Evolutionary conservation across 1,139 yeast species (phyloP).

Genomic region (Yamadazyma membranifaciens): DNA sequence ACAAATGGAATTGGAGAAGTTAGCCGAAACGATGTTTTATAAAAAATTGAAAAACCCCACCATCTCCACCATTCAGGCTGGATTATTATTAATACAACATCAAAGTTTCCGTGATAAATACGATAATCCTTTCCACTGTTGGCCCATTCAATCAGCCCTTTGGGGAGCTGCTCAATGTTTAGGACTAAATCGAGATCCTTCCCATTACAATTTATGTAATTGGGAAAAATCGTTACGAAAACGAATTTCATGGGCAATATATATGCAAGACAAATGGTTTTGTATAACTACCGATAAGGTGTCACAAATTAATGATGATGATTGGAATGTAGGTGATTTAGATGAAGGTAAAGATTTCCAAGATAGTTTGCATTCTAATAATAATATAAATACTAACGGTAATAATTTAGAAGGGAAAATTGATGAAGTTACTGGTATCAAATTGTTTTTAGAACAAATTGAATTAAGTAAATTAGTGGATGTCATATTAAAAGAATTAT

Average conservation of each 20-base stretch:
- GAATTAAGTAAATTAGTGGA: conserved; percentile 12
- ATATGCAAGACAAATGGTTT: conserved; percentile 17
- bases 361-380: conserved; percentile 7
- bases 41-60: conserved; percentile 13
- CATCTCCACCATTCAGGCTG: conserved; percentile 15
- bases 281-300: conserved; percentile 13
- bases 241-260: conserved; percentile 15
- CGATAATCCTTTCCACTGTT: conserved; percentile 12
- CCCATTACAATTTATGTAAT: conserved; percentile 10
- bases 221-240: conserved; percentile 14
- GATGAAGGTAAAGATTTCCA: conserved; percentile 11
- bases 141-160: conserved; percentile 16
- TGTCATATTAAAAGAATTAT: conserved; percentile 7
- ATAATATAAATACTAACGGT: not conserved
- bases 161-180: conserved; percentile 13
- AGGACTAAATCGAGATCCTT: conserved; percentile 14
- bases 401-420: conserved; percentile 10
- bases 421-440: conserved; percentile 11
- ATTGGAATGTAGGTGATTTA: conserved; percentile 13
- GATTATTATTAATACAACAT: conserved; percentile 15
- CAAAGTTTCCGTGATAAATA: conserved; percentile 14
- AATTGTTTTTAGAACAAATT: conserved; percentile 13
- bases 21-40: conserved; percentile 13
- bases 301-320: conserved; percentile 12
- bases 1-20: conserved; percentile 12